Evolutionary conservation across 2,329 filamentous ascomycete species (phyloP), one percentile per base, ranked within the genome.

Genomic region (Leptosphaerulina australis): DNA sequence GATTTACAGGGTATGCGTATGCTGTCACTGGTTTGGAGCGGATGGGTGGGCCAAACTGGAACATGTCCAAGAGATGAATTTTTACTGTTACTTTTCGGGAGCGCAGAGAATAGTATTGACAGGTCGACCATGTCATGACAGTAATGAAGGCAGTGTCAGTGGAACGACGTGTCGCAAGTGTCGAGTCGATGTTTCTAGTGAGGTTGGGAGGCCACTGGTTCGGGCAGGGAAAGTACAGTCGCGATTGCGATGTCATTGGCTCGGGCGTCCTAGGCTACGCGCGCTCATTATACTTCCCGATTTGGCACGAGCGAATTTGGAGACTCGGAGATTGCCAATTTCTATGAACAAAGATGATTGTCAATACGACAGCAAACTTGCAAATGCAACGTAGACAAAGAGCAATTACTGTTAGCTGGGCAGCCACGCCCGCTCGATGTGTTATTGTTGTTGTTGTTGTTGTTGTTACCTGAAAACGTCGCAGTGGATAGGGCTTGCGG

Each of bases 291-390:
- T 30, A 35, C 26, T 37, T 30, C 48, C 34, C 33, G 31, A 46
- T 51, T 38, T 35, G 36, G 48, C 48, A 46, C 41, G 41, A 51
- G 48, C 48, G 36, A 51, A 37, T 46, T 45, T 39, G 41, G 21
- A n/a, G 20, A 22, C 3, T 28, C 48, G 41, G 48, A 51, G 15
- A 51, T 51, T 51, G 48, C 36, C 31, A 51, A 51, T 51, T 12
- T 50, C 15, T 24, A 44, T 3, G 26, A 44, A 29, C 34, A 30
- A 44, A 41, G 41, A 51, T 35, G 35, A 4, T 15, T 46, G 26
- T 45, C 22, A 31, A 20, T 30, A 30, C 30, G 29, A 41, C 30
- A 21, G 10, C 40, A 33, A 28, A 37, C 41, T 26, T 33, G 43
- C 24, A 45, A 9, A 33, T 28, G 41, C 43, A 37, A 51, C 41